Evolutionary conservation across 2,329 filamentous ascomycete genomes (phyloP), one percentile per base, ranked within the genome.

Genomic region (Colletotrichum viniferum): DNA sequence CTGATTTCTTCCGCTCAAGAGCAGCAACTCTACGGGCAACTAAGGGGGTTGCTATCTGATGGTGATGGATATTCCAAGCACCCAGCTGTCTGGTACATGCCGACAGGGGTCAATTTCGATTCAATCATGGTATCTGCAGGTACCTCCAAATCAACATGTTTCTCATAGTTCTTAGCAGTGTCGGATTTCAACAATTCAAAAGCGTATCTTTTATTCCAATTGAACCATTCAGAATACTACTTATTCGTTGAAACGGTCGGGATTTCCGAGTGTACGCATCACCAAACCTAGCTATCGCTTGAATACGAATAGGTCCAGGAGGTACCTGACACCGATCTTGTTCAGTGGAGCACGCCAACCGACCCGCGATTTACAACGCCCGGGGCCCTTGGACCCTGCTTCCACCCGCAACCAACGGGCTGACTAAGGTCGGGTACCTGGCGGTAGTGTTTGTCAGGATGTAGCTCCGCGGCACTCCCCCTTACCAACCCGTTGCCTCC

Each of bases 381-480:
- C 34, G 32, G 18, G 34, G 63, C 7, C 18, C 36, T 14, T n/a
- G 69, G 73, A 18, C 73, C 43, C 69, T 75, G 73, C 58, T 38
- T 12, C 14, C 4, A 36, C 30, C 6, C 26, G 7, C 10, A 24
- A 43, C 16, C 18, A 34, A 21, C 3, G 36, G 26, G 73, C 73
- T 76, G 52, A 76, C 73, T 76, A 76, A 76, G 64, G 38, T 13
- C 8, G 4, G 48, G 52, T 43, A 24, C 67, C 67, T 32, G 10
- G 8, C 48, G 5, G 52, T 68, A 21, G 32, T n/a, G 28, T 76
- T 73, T 52, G 58, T 69, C 32, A 65, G 69, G 73, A 58, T 64
- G 73, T 61, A 76, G 73, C 69, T 76, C 73, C 58, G 64, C 62
- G 58, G 63, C 48, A 64, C 14, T 43, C 32, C 73, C 73, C 69